Evolutionary conservation across 257 asterid genomes (phyloP).

Genomic region (Nicotiana paniculata): DNA sequence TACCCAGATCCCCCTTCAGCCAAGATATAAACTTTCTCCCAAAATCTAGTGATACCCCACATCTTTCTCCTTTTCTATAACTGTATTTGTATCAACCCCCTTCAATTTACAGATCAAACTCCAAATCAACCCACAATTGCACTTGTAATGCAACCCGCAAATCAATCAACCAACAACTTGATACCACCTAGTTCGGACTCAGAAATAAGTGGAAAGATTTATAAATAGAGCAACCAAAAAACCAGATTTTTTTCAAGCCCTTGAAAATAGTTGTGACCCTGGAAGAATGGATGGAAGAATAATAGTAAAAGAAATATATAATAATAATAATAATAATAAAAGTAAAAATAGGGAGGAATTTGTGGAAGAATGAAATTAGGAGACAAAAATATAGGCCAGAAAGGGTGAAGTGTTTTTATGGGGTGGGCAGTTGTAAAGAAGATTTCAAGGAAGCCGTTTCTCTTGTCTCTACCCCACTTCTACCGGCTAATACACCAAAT

Average conservation of each 20-base stretch:
- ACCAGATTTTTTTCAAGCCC: background rate
- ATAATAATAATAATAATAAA: background rate
- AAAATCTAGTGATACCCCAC: conserved; percentile 52
- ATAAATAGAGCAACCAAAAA: background rate
- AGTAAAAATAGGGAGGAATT: background rate
- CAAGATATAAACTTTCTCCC: conserved; percentile 54
- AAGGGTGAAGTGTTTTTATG: conserved; percentile 24
- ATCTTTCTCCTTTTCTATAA: conserved; percentile 23
- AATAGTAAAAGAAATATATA: background rate
- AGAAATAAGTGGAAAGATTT: background rate
- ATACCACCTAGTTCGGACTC: background rate
- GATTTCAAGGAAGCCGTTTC: conserved; percentile 56
- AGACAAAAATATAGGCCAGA: background rate
- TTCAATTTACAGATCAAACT: conserved; percentile 16
- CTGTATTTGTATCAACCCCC: background rate
- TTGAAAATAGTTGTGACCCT: background rate
- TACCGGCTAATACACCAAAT: background rate
- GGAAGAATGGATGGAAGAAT: conserved; percentile 1
- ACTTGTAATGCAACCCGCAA: conserved; percentile 2
- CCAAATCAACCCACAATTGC: conserved; percentile 16
- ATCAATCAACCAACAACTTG: background rate
- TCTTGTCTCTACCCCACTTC: conserved; percentile 34
- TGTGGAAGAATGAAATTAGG: background rate
- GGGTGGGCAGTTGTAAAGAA: conserved; percentile 37
- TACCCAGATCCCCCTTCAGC: conserved; percentile 79